Evolutionary conservation across 345 rosid species (phyloP).

Genomic region (Clarkia xantiana): DNA sequence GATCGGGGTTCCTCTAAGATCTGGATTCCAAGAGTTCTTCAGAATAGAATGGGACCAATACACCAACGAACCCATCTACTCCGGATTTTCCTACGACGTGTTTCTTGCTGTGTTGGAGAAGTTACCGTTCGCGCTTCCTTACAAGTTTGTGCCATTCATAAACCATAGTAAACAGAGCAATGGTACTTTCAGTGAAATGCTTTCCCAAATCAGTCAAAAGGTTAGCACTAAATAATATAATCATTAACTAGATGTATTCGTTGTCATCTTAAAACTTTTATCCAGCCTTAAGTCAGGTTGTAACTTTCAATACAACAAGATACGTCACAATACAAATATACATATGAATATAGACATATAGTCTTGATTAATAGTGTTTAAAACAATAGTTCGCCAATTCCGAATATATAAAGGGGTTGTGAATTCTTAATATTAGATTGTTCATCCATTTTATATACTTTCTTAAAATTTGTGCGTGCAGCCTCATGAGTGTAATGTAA

Average conservation of each 20-base stretch:
- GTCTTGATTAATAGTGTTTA: too few relatives aligned
- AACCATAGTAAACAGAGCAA: conserved; percentile 2
- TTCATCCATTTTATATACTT: too few relatives aligned
- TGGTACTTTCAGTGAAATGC: conserved; percentile 8
- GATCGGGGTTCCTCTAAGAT: conserved; percentile 14
- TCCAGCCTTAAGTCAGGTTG: too few relatives aligned
- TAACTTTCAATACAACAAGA: too few relatives aligned
- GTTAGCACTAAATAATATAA: background rate
- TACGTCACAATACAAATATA: too few relatives aligned
- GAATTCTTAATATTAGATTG: too few relatives aligned
- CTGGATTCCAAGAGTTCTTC: conserved; percentile 9
- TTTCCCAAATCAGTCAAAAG: conserved; percentile 1
- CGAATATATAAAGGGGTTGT: too few relatives aligned
- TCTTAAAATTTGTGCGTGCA: too few relatives aligned
- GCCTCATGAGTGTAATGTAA: too few relatives aligned
- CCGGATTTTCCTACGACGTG: conserved; percentile 15
- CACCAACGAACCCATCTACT: background rate
- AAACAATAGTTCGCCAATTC: too few relatives aligned
- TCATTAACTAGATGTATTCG: background rate
- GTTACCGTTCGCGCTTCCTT: conserved; percentile 13
- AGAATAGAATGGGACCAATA: conserved; percentile 5
- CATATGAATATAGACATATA: too few relatives aligned
- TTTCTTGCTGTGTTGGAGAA: conserved; percentile 4
- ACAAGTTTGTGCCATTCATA: conserved; percentile 7
- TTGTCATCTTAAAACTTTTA: too few relatives aligned